Evolutionary conservation across 257 asterid genomes (phyloP).

Genomic region (Orobanche coerulescens): DNA sequence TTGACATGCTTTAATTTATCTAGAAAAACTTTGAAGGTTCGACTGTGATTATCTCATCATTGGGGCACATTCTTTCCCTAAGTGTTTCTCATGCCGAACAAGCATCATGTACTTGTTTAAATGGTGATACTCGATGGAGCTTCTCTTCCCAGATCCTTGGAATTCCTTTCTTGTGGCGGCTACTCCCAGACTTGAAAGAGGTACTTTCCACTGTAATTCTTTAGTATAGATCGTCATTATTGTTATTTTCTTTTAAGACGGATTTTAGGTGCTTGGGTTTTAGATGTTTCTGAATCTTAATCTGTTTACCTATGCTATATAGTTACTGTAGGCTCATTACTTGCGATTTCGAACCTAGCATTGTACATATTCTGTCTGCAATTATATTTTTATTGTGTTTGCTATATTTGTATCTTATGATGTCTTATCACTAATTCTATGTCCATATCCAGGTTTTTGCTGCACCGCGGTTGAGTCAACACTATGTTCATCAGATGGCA

Average conservation of each 20-base stretch:
- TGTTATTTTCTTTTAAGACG: conserved; percentile 13
- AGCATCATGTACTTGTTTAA: conserved; percentile 65
- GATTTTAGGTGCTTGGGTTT: conserved; percentile 12
- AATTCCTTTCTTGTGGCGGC: conserved; percentile 80
- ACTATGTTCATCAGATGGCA: conserved; percentile 69
- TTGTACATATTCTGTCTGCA: conserved; percentile 9
- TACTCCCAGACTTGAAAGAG: conserved; percentile 82
- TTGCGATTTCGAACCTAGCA: conserved; percentile 5
- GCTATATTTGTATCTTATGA: conserved; percentile 1
- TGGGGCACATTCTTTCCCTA: conserved; percentile 61
- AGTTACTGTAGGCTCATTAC: neutral
- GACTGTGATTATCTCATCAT: conserved; percentile 40
- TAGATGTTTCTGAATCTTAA: conserved; percentile 13
- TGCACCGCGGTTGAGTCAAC: conserved; percentile 55
- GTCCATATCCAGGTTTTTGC: conserved; percentile 60
- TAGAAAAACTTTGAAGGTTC: conserved; percentile 55
- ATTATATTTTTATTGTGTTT: neutral
- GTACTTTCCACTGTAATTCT: conserved; percentile 31
- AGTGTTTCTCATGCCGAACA: conserved; percentile 65
- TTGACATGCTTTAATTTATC: conserved; percentile 27
- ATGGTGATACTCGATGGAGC: conserved; percentile 50
- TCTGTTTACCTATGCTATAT: neutral
- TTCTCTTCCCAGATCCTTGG: conserved; percentile 79
- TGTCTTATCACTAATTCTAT: conserved; percentile 18
- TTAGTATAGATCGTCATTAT: neutral